phyloP scores from a whole-genome alignment of 129 eudicot genomes.

The Silybum marianum region DNA sequence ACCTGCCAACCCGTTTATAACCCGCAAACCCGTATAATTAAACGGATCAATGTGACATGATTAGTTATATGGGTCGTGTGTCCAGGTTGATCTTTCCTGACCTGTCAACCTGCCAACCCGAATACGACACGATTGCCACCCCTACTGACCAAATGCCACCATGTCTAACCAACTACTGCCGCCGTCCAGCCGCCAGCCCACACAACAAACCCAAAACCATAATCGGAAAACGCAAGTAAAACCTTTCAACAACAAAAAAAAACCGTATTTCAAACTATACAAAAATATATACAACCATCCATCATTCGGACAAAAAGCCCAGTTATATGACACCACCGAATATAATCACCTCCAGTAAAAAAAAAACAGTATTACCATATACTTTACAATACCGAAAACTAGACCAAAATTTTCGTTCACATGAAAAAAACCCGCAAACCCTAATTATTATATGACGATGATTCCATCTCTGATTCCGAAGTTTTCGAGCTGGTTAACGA shows the following conservation, averaged over 20 bases:
- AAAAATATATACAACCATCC: constrained; percentile 19
- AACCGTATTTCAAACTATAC: constrained; percentile 2
- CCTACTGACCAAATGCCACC: background rate
- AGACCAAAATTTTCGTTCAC: constrained; percentile 18
- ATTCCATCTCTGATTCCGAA: constrained; percentile 17
- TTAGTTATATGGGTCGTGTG: too few relatives aligned
- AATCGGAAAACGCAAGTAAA: background rate
- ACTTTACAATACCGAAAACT: constrained; percentile 10
- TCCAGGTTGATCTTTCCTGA: too few relatives aligned
- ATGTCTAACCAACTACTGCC: background rate
- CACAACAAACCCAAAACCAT: background rate
- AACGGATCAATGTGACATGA: too few relatives aligned
- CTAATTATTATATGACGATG: constrained; percentile 14
- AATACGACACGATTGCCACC: too few relatives aligned
- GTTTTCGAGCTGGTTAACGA: constrained; percentile 20
- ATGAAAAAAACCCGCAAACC: background rate
- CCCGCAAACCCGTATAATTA: too few relatives aligned
- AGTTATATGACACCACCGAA: background rate
- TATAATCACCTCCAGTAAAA: background rate
- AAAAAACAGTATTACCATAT: background rate
- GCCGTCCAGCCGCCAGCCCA: background rate
- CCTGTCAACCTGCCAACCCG: too few relatives aligned
- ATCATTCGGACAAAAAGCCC: constrained; percentile 10
- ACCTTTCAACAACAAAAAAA: background rate
- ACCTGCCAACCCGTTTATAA: too few relatives aligned